phyloP scores from a whole-genome alignment of 169 alveolate species.

The Plasmodium ovale region DNA sequence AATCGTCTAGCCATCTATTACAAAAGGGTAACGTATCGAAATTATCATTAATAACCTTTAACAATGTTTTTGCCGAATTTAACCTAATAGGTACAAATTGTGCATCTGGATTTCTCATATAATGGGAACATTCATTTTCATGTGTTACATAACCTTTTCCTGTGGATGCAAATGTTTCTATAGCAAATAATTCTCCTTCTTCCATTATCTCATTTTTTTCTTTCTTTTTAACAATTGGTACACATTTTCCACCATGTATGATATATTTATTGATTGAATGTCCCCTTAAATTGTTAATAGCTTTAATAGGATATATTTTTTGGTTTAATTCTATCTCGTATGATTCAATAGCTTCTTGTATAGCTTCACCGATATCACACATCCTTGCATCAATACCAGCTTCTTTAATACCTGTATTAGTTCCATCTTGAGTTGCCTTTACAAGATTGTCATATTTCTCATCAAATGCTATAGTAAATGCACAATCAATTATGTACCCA shows the following conservation, averaged over 20 bases:
- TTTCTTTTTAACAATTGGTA: constrained; percentile 97
- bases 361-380: constrained; percentile 98
- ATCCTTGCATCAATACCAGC: constrained; percentile 99
- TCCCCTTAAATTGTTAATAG: constrained; percentile 98
- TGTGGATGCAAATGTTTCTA: constrained; percentile 99
- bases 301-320: constrained; percentile 94
- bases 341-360: constrained; percentile 98
- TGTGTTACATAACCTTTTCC: constrained; percentile 96
- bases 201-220: constrained; percentile 95
- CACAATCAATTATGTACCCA: constrained; percentile 99
- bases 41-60: constrained; percentile 94
- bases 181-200: constrained; percentile 99
- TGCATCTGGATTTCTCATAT: constrained; percentile 96
- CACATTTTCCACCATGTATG: constrained; percentile 99
- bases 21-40: constrained; percentile 99
- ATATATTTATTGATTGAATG: constrained; percentile 97
- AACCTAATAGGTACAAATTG: constrained; percentile 91
- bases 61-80: constrained; percentile 94
- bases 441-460: constrained; percentile 88
- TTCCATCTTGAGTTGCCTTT: constrained; percentile 99
- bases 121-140: constrained; percentile 95
- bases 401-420: constrained; percentile 97
- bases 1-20: constrained; percentile 98
- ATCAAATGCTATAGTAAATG: constrained; percentile 98
- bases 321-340: constrained; percentile 97